Conservation (phyloP, 2,329 filamentous ascomycete species). For the Furcasterigmium sp. region DNA sequence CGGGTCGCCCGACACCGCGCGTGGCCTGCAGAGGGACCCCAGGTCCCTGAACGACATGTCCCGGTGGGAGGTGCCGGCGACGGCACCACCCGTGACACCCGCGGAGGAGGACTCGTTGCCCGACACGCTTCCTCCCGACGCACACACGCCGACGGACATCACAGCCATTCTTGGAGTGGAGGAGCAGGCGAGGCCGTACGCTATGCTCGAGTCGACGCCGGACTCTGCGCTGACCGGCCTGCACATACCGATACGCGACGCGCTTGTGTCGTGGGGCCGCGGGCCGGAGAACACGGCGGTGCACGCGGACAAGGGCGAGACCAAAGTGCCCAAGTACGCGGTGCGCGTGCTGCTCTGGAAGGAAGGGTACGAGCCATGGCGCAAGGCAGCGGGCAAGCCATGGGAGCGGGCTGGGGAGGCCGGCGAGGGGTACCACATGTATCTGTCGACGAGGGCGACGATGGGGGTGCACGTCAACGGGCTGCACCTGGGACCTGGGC, state of each 20-base stretch:
- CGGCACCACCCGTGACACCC: slow-evolving; percentile 7
- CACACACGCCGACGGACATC: slow-evolving; percentile 16
- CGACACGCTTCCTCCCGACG: slow-evolving; percentile 30
- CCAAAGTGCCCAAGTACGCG: slow-evolving; percentile 74
- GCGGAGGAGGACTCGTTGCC: slow-evolving; percentile 22
- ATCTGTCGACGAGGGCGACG: slow-evolving; percentile 74
- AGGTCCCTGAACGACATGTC: not conserved
- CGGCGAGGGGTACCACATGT: slow-evolving; percentile 59
- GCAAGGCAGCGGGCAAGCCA: slow-evolving; percentile 43
- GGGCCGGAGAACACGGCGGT: slow-evolving; percentile 61
- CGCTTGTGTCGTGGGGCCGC: slow-evolving; percentile 74
- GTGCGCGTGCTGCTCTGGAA: slow-evolving; percentile 74
- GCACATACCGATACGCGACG: slow-evolving; percentile 59
- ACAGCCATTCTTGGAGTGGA: slow-evolving; percentile 26
- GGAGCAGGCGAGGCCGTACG: slow-evolving; percentile 36
- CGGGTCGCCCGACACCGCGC: slow-evolving; percentile 16
- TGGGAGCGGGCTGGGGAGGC: slow-evolving; percentile 29
- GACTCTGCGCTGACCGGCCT: slow-evolving; percentile 62
- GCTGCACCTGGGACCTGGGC: slow-evolving; percentile 52
- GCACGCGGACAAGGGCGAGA: slow-evolving; percentile 58
- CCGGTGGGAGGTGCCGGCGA: slow-evolving; percentile 3
- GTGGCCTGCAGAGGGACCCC: slow-evolving; percentile 1
- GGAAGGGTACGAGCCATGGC: slow-evolving; percentile 57
- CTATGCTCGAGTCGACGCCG: slow-evolving; percentile 58
- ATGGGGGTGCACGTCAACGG: slow-evolving; percentile 74